Evolutionary conservation across 495 filamentous ascomycete species (phyloP), one percentile per base, ranked within the genome.

Genomic region (Extremus antarcticus): DNA sequence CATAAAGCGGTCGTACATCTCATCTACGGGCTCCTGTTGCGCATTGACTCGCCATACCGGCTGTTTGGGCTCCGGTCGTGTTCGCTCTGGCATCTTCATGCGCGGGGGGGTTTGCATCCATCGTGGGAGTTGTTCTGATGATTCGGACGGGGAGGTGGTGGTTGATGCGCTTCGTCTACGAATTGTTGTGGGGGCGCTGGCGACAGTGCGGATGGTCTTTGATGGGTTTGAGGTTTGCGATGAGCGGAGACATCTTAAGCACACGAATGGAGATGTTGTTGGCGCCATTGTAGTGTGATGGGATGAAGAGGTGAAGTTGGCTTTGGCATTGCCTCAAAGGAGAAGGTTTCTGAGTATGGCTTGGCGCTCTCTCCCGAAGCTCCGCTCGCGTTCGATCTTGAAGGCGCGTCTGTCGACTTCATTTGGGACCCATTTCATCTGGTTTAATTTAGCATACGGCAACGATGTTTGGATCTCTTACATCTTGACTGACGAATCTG

Each of bases 21-120:
- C 67, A 65, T 97, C 86, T 40, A 99, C 71, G 54, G 74, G 70
- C 49, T 70, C 70, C 15, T 85, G 86, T 60, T 91, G 79, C 3
- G 81, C 73, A 69, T 99, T 97, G 68, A 86, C 80, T 35, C 65
- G 60, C 74, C 78, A 94, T 11, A 69, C 59, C 19, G 73, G 74
- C 22, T 72, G 65, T 21, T 67, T 51, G 17, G 76, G 73, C 51
- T 20, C 32, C 23, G 64, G 66, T 4, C 63, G 65, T 41, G 50
- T 51, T 10, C 62, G 55, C 50, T 35, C 45, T 11, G 59, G 46
- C 55, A 56, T 56, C 7, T 43, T 82, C 79, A 90, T 87, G 47
- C 73, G 71, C 53, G 79, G 74, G 21, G 90, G 90, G 15, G 90
- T 95, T 66, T 84, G 80, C 17, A 83, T 74, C 89, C 89, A 96